Conservation (phyloP, 78 protist species). For the Dictyostelium brefeldianum region DNA sequence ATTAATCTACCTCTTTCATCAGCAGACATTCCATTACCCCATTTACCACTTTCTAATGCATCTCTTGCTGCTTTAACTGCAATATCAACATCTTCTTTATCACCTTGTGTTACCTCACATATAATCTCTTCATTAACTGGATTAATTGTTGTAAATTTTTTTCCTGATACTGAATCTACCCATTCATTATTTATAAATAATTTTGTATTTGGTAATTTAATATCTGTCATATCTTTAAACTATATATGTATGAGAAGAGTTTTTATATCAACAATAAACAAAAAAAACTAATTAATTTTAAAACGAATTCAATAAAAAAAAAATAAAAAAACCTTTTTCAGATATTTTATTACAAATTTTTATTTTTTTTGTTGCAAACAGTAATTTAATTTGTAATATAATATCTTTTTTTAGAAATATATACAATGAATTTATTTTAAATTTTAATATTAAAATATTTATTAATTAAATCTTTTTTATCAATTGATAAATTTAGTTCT, state of each 20-base stretch:
- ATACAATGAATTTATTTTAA: too few relatives aligned
- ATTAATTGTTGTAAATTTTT: constrained; percentile 37
- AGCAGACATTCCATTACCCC: background rate
- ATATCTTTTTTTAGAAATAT: too few relatives aligned
- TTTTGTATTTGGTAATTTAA: constrained; percentile 52
- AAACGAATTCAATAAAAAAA: too few relatives aligned
- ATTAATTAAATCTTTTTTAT: too few relatives aligned
- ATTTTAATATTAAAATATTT: too few relatives aligned
- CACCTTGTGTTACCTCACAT: constrained; percentile 81
- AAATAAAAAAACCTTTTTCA: too few relatives aligned
- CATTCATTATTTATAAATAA: constrained; percentile 57
- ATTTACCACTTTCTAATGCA: constrained; percentile 72
- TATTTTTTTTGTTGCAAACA: too few relatives aligned
- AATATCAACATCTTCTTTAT: constrained; percentile 76
- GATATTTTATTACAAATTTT: too few relatives aligned
- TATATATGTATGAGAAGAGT: too few relatives aligned
- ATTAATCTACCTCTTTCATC: constrained; percentile 55
- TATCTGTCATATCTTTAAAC: background rate
- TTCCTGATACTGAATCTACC: constrained; percentile 35
- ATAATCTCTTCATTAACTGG: constrained; percentile 84
- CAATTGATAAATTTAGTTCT: background rate
- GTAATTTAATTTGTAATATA: too few relatives aligned
- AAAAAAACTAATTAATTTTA: too few relatives aligned
- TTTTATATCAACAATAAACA: too few relatives aligned
- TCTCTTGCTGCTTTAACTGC: constrained; percentile 87